phyloP scores from a whole-genome alignment of 2,329 filamentous ascomycete species.

The Ceratocystis destructans region DNA sequence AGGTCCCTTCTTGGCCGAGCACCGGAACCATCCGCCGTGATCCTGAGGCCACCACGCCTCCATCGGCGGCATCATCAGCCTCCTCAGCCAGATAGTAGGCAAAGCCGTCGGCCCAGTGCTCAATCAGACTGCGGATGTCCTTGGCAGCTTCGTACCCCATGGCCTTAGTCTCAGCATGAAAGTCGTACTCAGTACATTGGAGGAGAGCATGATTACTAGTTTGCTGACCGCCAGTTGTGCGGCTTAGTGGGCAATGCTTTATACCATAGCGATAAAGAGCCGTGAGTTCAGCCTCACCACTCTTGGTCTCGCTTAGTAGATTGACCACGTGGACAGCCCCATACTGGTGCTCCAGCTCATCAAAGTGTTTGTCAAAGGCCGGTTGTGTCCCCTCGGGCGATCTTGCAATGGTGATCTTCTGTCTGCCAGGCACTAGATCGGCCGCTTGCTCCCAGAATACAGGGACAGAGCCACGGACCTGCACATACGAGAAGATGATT shows the following conservation, averaged over 20 bases:
- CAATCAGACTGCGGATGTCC: conserved; percentile 65
- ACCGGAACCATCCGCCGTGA: conserved; percentile 47
- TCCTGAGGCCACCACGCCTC: conserved; percentile 26
- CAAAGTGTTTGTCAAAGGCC: conserved; percentile 90
- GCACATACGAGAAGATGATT: conserved; percentile 81
- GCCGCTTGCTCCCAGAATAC: conserved; percentile 94
- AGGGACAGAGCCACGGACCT: conserved; percentile 83
- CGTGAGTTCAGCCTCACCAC: conserved; percentile 72
- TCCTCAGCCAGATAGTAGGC: conserved; percentile 83
- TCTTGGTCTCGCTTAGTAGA: conserved; percentile 78
- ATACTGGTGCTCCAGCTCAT: conserved; percentile 71
- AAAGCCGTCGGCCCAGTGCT: conserved; percentile 69
- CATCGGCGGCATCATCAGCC: conserved; percentile 38
- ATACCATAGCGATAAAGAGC: conserved; percentile 68
- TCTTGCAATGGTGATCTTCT: conserved; percentile 84
- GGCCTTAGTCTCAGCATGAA: conserved; percentile 84
- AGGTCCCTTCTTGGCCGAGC: conserved; percentile 87
- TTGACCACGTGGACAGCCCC: conserved; percentile 89
- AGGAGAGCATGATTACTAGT: conserved; percentile 57
- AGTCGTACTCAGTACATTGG: conserved; percentile 80
- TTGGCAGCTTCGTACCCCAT: conserved; percentile 83
- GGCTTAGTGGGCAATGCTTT: conserved; percentile 56
- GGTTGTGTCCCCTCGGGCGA: conserved; percentile 84
- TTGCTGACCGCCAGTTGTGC: conserved; percentile 26
- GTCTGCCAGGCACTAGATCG: conserved; percentile 76